phyloP scores from a whole-genome alignment of 768 basidiomycete species.

The Mycena kentingensis region DNA sequence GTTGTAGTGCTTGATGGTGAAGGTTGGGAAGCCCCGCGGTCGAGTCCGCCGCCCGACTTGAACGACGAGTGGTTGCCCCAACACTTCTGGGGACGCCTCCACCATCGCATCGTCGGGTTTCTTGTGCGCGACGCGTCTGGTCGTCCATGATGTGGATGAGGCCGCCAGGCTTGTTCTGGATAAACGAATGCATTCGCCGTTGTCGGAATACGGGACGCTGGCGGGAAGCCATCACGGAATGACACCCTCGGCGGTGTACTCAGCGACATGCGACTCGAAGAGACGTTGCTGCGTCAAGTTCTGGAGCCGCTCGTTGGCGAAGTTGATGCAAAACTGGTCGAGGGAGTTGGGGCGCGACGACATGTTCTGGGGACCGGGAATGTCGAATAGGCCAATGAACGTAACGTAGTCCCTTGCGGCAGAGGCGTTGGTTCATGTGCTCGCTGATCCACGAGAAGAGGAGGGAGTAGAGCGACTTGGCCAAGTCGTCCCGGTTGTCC shows the following conservation, averaged over 20 bases:
- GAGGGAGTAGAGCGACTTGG: conserved; percentile 90
- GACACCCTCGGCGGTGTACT: conserved; percentile 77
- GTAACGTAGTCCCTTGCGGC: conserved; percentile 90
- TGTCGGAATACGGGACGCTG: conserved; percentile 82
- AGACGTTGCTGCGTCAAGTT: conserved; percentile 77
- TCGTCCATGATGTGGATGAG: conserved; percentile 98
- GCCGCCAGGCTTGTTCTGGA: conserved; percentile 87
- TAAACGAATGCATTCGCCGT: conserved; percentile 84
- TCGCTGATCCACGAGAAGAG: conserved; percentile 97
- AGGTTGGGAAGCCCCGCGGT: conserved; percentile 80
- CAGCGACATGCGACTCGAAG: conserved; percentile 79
- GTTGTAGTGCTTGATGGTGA: conserved; percentile 90
- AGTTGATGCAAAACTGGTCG: conserved; percentile 96
- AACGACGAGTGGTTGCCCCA: conserved; percentile 94
- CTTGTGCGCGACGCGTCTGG: conserved; percentile 80
- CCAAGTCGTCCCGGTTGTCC: conserved; percentile 91
- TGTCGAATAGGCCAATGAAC: conserved; percentile 91
- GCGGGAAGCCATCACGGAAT: conserved; percentile 66
- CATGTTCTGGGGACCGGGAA: conserved; percentile 92
- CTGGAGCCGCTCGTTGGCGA: conserved; percentile 91
- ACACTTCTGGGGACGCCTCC: conserved; percentile 88
- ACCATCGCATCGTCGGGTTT: conserved; percentile 95
- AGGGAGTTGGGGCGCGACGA: conserved; percentile 87
- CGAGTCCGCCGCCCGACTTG: conserved; percentile 68
- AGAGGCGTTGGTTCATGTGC: conserved; percentile 92